Conservation (phyloP, 1,284 basidiomycete genomes). For the Cystobasidium sp. region DNA sequence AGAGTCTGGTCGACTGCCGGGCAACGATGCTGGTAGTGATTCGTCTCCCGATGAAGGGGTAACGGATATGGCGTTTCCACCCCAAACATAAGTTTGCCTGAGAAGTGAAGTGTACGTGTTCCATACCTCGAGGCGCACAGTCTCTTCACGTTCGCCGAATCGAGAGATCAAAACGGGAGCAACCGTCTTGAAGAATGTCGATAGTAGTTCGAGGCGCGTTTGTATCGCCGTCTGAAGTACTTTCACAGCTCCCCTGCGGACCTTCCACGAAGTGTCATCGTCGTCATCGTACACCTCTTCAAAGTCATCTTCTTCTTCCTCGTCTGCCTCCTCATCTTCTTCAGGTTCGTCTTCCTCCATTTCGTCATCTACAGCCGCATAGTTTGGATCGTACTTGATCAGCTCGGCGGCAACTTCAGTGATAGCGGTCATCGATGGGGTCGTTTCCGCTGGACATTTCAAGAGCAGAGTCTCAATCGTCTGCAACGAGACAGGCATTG, state of each 20-base stretch:
- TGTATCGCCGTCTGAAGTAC: slow-evolving; percentile 80
- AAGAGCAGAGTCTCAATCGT: slow-evolving; percentile 82
- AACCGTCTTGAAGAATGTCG: slow-evolving; percentile 77
- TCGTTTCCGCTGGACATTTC: slow-evolving; percentile 79
- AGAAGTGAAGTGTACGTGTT: slow-evolving; percentile 68
- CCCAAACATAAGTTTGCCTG: slow-evolving; percentile 48
- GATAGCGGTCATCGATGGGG: slow-evolving; percentile 71
- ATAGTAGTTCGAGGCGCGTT: slow-evolving; percentile 83
- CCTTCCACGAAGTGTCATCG: slow-evolving; percentile 99
- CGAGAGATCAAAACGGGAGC: slow-evolving; percentile 85
- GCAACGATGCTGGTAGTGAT: neutral
- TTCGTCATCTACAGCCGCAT: slow-evolving; percentile 69
- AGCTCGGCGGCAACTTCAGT: slow-evolving; percentile 72
- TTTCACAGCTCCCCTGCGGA: slow-evolving; percentile 89
- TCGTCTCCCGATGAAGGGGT: neutral
- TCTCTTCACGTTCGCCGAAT: slow-evolving; percentile 93
- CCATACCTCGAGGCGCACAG: slow-evolving; percentile 92
- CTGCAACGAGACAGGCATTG: slow-evolving; percentile 57
- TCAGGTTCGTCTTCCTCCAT: slow-evolving; percentile 65
- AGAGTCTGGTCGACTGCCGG: slow-evolving; percentile 27
- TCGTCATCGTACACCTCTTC: slow-evolving; percentile 78
- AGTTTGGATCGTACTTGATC: slow-evolving; percentile 96
- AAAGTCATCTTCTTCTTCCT: slow-evolving; percentile 56
- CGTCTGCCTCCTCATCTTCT: slow-evolving; percentile 63
- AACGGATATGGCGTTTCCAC: slow-evolving; percentile 6